Conservation (phyloP, 768 basidiomycete species). For the Russula compacta region DNA sequence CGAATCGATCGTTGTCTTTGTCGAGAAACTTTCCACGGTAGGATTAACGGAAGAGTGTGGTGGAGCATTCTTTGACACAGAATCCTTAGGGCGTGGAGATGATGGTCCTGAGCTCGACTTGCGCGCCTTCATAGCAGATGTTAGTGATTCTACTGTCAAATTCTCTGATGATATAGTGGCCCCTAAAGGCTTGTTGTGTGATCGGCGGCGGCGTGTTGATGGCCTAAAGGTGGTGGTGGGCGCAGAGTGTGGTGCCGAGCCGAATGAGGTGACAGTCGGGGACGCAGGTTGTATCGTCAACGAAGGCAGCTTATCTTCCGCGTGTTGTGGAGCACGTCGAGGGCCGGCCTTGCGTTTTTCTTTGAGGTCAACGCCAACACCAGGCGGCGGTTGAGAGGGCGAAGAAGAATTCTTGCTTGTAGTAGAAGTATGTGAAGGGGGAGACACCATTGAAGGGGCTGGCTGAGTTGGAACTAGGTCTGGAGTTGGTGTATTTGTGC, state of each 20-base stretch:
- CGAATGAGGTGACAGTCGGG: slow-evolving; percentile 4
- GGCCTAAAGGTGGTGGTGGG: slow-evolving; percentile 32
- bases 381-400: not conserved
- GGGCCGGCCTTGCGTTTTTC: slow-evolving; percentile 8
- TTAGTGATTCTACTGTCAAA: slow-evolving; percentile 15
- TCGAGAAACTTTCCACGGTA: slow-evolving; percentile 33
- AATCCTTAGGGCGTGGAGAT: slow-evolving; percentile 17
- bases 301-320: slow-evolving; percentile 11
- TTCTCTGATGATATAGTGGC: slow-evolving; percentile 18
- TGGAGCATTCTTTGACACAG: slow-evolving; percentile 43
- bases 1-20: slow-evolving; percentile 61
- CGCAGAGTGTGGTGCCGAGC: slow-evolving; percentile 17
- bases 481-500: not conserved
- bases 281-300: slow-evolving; percentile 19
- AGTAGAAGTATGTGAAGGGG: not conserved
- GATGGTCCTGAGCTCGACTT: slow-evolving; percentile 13
- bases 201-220: slow-evolving; percentile 42
- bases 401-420: slow-evolving; percentile 6
- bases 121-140: slow-evolving; percentile 20
- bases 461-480: not conserved
- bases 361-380: not conserved
- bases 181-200: slow-evolving; percentile 28
- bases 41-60: slow-evolving; percentile 41
- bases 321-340: slow-evolving; percentile 1
- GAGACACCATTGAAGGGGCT: not conserved